Conservation (phyloP, 2,329 filamentous ascomycete genomes). For the Cladosporium velox region DNA sequence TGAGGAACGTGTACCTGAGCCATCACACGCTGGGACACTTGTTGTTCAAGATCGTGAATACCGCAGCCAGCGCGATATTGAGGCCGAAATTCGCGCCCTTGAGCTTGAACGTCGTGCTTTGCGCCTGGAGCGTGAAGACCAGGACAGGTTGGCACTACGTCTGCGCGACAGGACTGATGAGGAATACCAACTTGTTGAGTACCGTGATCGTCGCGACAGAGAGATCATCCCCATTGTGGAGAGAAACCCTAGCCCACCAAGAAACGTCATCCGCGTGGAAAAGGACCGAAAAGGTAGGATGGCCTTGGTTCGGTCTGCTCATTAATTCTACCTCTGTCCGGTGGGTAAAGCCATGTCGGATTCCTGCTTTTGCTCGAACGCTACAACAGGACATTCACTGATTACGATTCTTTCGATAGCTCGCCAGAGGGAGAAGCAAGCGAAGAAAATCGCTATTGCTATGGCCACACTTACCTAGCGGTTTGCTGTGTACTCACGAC, state of each 20-base stretch:
- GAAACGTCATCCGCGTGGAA: slow-evolving; percentile 69
- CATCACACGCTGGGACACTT: slow-evolving; percentile 34
- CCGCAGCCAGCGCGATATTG: slow-evolving; percentile 64
- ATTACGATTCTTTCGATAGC: slow-evolving; percentile 2
- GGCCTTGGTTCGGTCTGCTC: slow-evolving; percentile 77
- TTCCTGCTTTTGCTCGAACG: not conserved
- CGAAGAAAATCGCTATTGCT: slow-evolving; percentile 21
- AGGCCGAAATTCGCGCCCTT: slow-evolving; percentile 69
- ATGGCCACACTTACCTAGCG: slow-evolving; percentile 23
- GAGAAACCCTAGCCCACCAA: slow-evolving; percentile 46
- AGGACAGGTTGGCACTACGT: slow-evolving; percentile 38
- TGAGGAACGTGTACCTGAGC: slow-evolving; percentile 31
- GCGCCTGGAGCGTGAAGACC: slow-evolving; percentile 57
- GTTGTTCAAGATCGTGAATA: slow-evolving; percentile 51
- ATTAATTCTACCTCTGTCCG: slow-evolving; percentile 46
- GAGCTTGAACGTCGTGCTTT: slow-evolving; percentile 66
- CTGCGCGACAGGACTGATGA: slow-evolving; percentile 51
- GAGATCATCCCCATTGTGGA: slow-evolving; percentile 61
- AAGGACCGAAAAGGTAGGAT: slow-evolving; percentile 97
- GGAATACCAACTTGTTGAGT: slow-evolving; percentile 48
- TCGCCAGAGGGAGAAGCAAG: slow-evolving; percentile 15
- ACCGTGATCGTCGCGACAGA: slow-evolving; percentile 57
- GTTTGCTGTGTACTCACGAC: not conserved
- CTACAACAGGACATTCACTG: not conserved
- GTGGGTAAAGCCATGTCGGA: slow-evolving; percentile 19